Conservation (phyloP, 2,329 filamentous ascomycete genomes). For the Xylariomycetidae sp. region DNA sequence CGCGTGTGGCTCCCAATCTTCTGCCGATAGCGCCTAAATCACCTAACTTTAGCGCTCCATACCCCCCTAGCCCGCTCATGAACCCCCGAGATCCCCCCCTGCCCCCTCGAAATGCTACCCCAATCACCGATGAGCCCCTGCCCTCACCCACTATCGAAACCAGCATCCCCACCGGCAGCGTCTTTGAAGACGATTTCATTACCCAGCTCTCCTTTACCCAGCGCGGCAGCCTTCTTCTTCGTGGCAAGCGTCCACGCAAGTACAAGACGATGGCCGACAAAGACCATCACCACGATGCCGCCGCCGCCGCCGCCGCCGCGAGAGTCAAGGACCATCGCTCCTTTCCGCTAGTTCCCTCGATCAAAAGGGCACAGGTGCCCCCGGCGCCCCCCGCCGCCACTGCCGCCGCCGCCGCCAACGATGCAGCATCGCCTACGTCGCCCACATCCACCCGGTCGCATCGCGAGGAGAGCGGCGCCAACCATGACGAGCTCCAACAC, state of each 20-base stretch:
- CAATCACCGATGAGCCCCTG: slow-evolving; percentile 22
- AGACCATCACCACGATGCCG: slow-evolving; percentile 12
- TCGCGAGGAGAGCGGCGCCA: too few species aligned
- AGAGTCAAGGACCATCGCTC: slow-evolving; percentile 15
- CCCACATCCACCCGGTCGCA: too few species aligned
- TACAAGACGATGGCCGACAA: slow-evolving; percentile 20
- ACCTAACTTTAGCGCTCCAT: too few species aligned
- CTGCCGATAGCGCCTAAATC: too few species aligned
- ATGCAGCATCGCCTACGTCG: too few species aligned
- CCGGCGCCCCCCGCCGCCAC: too few species aligned
- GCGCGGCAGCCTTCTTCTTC: slow-evolving; percentile 57
- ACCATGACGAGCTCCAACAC: too few species aligned
- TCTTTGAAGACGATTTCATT: slow-evolving; percentile 54
- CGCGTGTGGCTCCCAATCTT: too few species aligned
- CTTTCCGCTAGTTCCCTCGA: slow-evolving; percentile 21
- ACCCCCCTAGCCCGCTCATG: too few species aligned
- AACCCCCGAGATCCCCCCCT: too few species aligned
- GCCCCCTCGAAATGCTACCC: too few species aligned
- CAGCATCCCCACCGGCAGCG: slow-evolving; percentile 47
- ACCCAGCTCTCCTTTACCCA: slow-evolving; percentile 54
- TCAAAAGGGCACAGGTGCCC: slow-evolving; percentile 10
- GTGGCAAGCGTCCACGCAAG: slow-evolving; percentile 35
- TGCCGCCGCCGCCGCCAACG: too few species aligned
- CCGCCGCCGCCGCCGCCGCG: slow-evolving; percentile 4
- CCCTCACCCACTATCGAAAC: slow-evolving; percentile 48